phyloP scores from a whole-genome alignment of 2,329 filamentous ascomycete genomes.

The Scedosporium aurantiacum region DNA sequence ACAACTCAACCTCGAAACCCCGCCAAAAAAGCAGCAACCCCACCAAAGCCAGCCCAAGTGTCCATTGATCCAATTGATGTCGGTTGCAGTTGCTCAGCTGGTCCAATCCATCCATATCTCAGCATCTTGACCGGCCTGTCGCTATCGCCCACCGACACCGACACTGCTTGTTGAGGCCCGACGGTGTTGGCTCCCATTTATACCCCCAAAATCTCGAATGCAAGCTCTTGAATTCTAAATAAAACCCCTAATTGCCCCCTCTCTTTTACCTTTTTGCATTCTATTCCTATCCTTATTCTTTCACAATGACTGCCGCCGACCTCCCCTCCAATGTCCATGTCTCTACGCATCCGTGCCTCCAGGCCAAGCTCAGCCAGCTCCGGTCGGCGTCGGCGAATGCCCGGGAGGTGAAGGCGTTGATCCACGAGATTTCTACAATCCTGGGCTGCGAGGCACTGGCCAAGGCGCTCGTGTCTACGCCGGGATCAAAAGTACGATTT shows the following conservation, averaged over 20 bases:
- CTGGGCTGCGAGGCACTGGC: conserved; percentile 73
- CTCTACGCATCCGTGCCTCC: conserved; percentile 75
- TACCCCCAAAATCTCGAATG: not conserved
- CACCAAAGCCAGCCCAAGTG: not conserved
- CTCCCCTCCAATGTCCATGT: conserved; percentile 59
- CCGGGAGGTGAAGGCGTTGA: conserved; percentile 66
- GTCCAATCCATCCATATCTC: not conserved
- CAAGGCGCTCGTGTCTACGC: conserved; percentile 42
- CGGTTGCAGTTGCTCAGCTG: no score
- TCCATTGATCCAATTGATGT: no score
- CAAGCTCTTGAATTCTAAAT: no score
- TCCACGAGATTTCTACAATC: conserved; percentile 79
- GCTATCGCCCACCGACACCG: not conserved
- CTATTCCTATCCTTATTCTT: not conserved
- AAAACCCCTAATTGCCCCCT: not conserved
- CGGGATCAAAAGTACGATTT: conserved; percentile 49
- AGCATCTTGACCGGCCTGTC: no score
- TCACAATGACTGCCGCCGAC: not conserved
- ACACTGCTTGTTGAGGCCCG: not conserved
- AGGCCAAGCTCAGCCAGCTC: conserved; percentile 81
- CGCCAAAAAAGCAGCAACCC: not conserved
- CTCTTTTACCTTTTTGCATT: not conserved
- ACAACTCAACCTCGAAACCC: not conserved
- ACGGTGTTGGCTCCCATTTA: not conserved
- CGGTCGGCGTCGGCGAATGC: conserved; percentile 60